Evolutionary conservation across 352 stramenopile genomes (phyloP), one percentile per base, ranked within the genome.

Genomic region (Phytophthora fragariae): DNA sequence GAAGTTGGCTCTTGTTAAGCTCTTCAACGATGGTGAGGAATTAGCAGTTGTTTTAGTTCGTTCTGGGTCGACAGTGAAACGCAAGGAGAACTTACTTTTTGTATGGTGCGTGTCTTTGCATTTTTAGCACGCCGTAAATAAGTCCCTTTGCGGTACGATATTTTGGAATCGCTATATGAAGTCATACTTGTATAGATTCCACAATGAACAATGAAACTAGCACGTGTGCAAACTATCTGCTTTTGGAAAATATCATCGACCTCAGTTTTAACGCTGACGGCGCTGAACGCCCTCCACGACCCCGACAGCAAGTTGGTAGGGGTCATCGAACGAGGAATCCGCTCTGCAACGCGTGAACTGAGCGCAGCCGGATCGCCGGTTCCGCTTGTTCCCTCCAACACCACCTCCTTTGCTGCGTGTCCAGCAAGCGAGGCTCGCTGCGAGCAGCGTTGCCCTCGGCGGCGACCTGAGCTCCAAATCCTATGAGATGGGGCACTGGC

Each of bases 71-170:
- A 14, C 21, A 65, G 35, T 74, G 61, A 74, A 74, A 74, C 61
- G 67, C 67, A 74, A 74, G 41, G 31, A 37, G 49, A 2, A 68
- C 58, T 72, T 68, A 37, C 12, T 14, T 8, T 63, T 73, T 73
- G 59, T 69, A 73, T 68, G 47, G 17, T 57, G 68, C 68, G 68
- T 75, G 33, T 75, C 63, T 75, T 66, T 75, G 68, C 46, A 61
- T 62, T 63, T 73, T 49, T 44, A 55, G 27, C 65, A 29, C 24
- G 15, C 50, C 65, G 54, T 56, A 61, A 47, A 19, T 12, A 27
- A 66, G 24, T 6, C 14, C 55, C 64, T 61, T 33, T 6, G 21
- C 57, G 19, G 7, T 44, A 27, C 60, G 47, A 71, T 71, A 55
- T 14, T 12, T 2, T 12, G 5, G 1, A 9, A 68, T 44, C 49